Base-by-base conservation (phyloP, 225 moss, liverwort and hornwort species). In the Pseudoscleropodium purum region DNA sequence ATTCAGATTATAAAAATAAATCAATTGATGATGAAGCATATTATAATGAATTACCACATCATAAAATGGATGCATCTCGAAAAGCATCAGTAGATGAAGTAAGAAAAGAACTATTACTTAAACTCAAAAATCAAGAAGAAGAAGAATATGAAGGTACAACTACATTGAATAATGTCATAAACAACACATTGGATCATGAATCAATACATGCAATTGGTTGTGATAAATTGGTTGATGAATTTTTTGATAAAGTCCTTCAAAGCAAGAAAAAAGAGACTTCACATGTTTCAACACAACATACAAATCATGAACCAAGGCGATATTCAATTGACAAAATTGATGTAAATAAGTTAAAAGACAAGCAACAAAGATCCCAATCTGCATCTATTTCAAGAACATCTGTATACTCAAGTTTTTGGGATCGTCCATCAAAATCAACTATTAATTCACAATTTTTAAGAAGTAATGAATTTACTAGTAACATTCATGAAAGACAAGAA, bases 251-350 rank as follows among this genome's bases (percentile, higher is more conserved):
- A 57, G 5, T 6, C 1, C 9, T 23, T 39, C 5, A 65, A 47
- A 82, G 7, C 4, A 78, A 74, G 7, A 79, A 67, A 87, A 15
- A 62, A 62, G 37, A 76, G 2, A 11, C 39, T 87, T 72, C 39
- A 20, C 30, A 85, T 65, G 23, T 69, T 81, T 51, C 33, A 77
- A 5, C 11, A 1, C 64, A 23, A 64, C 66, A 56, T 51, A 18
- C 0, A 9, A 2, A 69, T 60, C 41, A 86, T 65, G n/a, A 61
- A 72, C 37, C n/a, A 54, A 85, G 91, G 27, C 43, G 85, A 75
- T 92, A 93, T 75, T 87, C 89, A 59, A 65, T 81, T 74, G 67
- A 93, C 25, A 90, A 85, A 65, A 62, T 90, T 45, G 59, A 85
- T 73, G 34, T n/a, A 31, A 27, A 72, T 76, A 73, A 92, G 39